Conservation (phyloP, 2,329 filamentous ascomycete species). For the Fusarium sp. region DNA sequence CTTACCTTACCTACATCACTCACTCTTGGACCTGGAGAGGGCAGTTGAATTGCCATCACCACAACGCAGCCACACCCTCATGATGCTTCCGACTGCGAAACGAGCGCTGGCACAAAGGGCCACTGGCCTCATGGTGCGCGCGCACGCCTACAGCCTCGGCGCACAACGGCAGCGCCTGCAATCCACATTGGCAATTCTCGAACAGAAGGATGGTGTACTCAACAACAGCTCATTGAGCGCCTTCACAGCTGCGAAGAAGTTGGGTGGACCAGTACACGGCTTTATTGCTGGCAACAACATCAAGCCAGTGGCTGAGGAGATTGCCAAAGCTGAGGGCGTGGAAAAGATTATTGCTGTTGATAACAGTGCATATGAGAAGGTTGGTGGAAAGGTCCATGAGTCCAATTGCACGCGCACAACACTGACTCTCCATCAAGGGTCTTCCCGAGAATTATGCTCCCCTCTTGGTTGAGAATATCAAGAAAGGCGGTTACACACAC, state of each 20-base stretch:
- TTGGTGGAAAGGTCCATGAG: slow-evolving; percentile 47
- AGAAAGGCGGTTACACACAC: slow-evolving; percentile 93
- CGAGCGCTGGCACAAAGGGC: slow-evolving; percentile 42
- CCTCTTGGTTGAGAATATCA: slow-evolving; percentile 93
- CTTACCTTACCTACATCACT: slow-evolving; percentile 22
- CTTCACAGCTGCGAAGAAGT: slow-evolving; percentile 84
- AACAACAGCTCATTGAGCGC: slow-evolving; percentile 84
- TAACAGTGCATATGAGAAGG: slow-evolving; percentile 92
- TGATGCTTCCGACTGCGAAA: slow-evolving; percentile 47
- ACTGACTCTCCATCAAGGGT: slow-evolving; percentile 62
- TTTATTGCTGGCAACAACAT: slow-evolving; percentile 86
- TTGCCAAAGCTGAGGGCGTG: slow-evolving; percentile 87
- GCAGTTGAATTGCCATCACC: slow-evolving; percentile 22
- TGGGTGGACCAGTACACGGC: slow-evolving; percentile 85
- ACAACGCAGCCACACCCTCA: slow-evolving; percentile 26
- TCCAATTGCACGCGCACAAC: not conserved
- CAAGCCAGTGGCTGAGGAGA: slow-evolving; percentile 80
- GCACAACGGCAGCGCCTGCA: slow-evolving; percentile 63
- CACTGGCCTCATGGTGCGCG: slow-evolving; percentile 41
- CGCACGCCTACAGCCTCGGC: slow-evolving; percentile 38
- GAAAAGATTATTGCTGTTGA: slow-evolving; percentile 93
- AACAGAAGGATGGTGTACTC: slow-evolving; percentile 91
- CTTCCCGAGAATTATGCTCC: slow-evolving; percentile 95
- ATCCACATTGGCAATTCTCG: slow-evolving; percentile 89
- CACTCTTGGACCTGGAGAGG: slow-evolving; percentile 12